Conservation (phyloP, 805 yeast species). For the Metschnikowia similis region DNA sequence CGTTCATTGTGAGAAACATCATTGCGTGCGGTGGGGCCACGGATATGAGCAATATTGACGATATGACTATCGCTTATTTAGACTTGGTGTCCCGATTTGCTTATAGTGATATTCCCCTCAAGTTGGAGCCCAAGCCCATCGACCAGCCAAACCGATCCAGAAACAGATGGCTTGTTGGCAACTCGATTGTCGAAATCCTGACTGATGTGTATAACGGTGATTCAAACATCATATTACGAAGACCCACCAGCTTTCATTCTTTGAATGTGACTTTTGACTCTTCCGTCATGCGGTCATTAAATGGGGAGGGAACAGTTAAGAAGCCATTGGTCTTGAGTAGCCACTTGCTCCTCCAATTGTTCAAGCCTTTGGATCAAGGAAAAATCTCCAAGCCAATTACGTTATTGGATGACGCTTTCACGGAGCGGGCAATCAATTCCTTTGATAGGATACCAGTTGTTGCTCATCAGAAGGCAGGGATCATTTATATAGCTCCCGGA, state of each 20-base stretch:
- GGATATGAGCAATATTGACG: constrained; percentile 33
- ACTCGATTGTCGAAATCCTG: constrained; percentile 51
- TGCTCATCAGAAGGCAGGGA: constrained; percentile 74
- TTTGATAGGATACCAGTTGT: constrained; percentile 76
- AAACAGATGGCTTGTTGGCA: constrained; percentile 59
- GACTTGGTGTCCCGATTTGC: constrained; percentile 70
- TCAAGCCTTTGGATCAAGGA: constrained; percentile 38
- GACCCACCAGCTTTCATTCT: constrained; percentile 51
- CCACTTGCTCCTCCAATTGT: constrained; percentile 48
- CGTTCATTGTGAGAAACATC: constrained; percentile 59
- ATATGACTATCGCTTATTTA: constrained; percentile 56
- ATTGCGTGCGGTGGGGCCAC: constrained; percentile 27
- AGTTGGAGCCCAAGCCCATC: constrained; percentile 25
- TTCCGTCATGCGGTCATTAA: background rate
- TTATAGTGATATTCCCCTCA: constrained; percentile 56
- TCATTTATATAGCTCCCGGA: constrained; percentile 66
- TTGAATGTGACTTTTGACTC: constrained; percentile 30
- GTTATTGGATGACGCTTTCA: constrained; percentile 45
- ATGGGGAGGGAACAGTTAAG: constrained; percentile 10
- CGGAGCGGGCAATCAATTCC: constrained; percentile 48
- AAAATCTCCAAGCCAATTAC: constrained; percentile 43
- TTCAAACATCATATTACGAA: constrained; percentile 47
- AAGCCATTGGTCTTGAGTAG: constrained; percentile 27
- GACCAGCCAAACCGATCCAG: constrained; percentile 5
- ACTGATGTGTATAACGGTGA: constrained; percentile 51